Evolutionary conservation across 1,139 yeast genomes (phyloP).

Genomic region (Candida labiduridarum): DNA sequence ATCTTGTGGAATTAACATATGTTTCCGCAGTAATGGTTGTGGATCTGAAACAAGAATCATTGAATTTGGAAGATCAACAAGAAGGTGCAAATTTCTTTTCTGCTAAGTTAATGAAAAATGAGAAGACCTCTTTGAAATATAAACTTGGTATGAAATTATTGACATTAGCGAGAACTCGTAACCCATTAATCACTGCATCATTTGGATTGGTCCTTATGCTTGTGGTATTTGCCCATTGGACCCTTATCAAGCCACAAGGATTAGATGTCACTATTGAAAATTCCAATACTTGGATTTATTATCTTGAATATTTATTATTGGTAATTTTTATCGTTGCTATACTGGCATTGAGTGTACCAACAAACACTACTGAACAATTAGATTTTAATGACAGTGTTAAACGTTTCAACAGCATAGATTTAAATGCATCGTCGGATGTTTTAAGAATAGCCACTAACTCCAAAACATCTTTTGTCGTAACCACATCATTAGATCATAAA

Average conservation of each 20-base stretch:
- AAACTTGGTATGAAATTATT: slow-evolving; percentile 39
- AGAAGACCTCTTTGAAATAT: slow-evolving; percentile 25
- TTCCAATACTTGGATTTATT: slow-evolving; percentile 30
- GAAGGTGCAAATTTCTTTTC: slow-evolving; percentile 32
- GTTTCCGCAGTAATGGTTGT: slow-evolving; percentile 66
- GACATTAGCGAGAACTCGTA: slow-evolving; percentile 35
- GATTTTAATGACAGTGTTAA: not conserved
- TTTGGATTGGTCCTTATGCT: slow-evolving; percentile 7
- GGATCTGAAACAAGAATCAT: slow-evolving; percentile 65
- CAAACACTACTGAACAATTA: not conserved
- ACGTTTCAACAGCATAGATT: slow-evolving; percentile 48
- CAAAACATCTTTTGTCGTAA: slow-evolving; percentile 60
- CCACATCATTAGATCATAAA: slow-evolving; percentile 74
- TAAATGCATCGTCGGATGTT: slow-evolving; percentile 66
- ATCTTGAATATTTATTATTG: slow-evolving; percentile 32
- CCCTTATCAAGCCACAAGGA: slow-evolving; percentile 27
- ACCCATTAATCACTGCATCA: slow-evolving; percentile 3
- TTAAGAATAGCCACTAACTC: slow-evolving; percentile 58
- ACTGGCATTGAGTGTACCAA: slow-evolving; percentile 23
- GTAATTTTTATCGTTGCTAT: slow-evolving; percentile 30
- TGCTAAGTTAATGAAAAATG: slow-evolving; percentile 24
- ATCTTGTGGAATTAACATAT: slow-evolving; percentile 60
- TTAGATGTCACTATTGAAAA: slow-evolving; percentile 21
- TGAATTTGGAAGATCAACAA: slow-evolving; percentile 19
- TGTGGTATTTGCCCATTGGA: slow-evolving; percentile 27